Evolutionary conservation across 2,329 filamentous ascomycete species (phyloP), one percentile per base, ranked within the genome.

Genomic region (Cercospora nicotianae): DNA sequence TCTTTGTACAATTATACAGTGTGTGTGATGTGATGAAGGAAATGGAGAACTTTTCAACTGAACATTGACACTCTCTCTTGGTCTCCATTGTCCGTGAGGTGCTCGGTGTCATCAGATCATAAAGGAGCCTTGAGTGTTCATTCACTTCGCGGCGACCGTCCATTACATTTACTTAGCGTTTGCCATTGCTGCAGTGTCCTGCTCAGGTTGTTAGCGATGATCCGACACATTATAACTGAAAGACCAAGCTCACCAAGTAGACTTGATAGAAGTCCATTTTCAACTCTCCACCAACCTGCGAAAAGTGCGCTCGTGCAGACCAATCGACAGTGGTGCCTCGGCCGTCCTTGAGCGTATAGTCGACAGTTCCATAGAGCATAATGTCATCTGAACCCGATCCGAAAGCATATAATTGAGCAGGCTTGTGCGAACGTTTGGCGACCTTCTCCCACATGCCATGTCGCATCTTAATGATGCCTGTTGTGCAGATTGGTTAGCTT

Each of bases 181-280:
- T 28, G 72, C 65, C 73, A 73, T 74, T 6, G 73, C 73, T 20
- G 71, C 73, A 42, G 73, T 72, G 42, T 75, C 73, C 73, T 75
- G 33, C n/a, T 16, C 7, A 16, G 5, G 18, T n/a, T 36, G 5
- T 33, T 69, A 42, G 36, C 13, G 36, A 42, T n/a, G 16, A 42
- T 42, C 16, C 16, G 16, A 42, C 13, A 42, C 6, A n/a, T 42
- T 39, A 63, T 42, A 23, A 30, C 9, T 20, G 13, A 20, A 59
- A 59, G 31, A 30, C 23, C 63, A 36, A n/a, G 79, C 83, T 78
- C 69, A 85, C 84, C 71, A 86, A 68, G 73, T 86, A 87, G 5
- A 87, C 84, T 74, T 86, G 84, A 75, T 87, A 87, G 69, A 82
- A 84, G 31, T 80, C 77, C 79, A 86, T 81, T 77, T 81, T 86